Evolutionary conservation across 2,329 filamentous ascomycete genomes (phyloP), one percentile per base, ranked within the genome.

Genomic region (Trichoderma sp.): DNA sequence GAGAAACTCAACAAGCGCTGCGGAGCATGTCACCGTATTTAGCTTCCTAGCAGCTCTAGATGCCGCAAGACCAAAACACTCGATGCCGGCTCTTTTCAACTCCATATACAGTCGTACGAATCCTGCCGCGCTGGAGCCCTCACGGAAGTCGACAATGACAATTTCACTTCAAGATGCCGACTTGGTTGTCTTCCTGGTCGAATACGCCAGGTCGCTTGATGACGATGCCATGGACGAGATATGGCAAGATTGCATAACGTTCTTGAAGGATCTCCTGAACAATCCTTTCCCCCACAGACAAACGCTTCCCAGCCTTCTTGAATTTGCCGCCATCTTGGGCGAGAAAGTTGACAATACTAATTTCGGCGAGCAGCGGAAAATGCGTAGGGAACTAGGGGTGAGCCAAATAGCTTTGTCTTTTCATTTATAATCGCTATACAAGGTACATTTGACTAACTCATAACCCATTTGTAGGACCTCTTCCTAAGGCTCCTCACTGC

Each of bases 221-320:
- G 96, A 99, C 75, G 96, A 99, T 81, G 92, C 96, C 18, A 95
- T 97, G 86, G 96, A 99, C 75, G 96, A 99, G 79, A 97, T 99
- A 59, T 99, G 96, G 96, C 86, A 90, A 51, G 95, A 99, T 77
- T 99, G 95, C 78, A 93, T 94, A 75, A 88, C 91, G 0, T 99
- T 99, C 78, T 80, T 98, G 70, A 91, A 90, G 71, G 96, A 99
- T 77, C 87, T 99, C 32, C 84, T 99, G 32, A 89, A 91, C 28
- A 99, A 99, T 76, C 96, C 96, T 1, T 93, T 99, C 75, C 96
- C 96, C 3, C 95, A 99, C 80, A 87, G 96, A 68, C 94, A 97
- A 76, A 95, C 94, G 8, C 81, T 99, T 49, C 92, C 96, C 7
- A 89, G 90, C 63, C 82, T 99, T 55, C 83, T 99, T 14, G 92